These are phyloP conservation scores for Diaporthe ilicicola DNA, from an alignment of 2,329 filamentous ascomycete species.

Conservation along the genomic window DNA sequence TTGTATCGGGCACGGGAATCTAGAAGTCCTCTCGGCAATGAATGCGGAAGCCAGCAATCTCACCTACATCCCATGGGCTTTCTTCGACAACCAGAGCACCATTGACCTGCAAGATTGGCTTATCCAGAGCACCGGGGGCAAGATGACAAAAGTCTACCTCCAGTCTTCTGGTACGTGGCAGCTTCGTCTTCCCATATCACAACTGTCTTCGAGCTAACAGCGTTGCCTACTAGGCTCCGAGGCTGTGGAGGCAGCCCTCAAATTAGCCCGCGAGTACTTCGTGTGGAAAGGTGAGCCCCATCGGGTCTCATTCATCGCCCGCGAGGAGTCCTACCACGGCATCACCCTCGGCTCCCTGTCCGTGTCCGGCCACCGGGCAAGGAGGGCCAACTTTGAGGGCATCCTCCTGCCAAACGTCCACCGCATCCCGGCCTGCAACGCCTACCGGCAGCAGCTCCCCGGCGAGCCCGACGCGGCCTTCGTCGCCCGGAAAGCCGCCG, in stretches of 20 bases:
- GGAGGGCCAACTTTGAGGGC: conserved; percentile 65
- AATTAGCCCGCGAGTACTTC: conserved; percentile 73
- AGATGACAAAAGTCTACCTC: conserved; percentile 50
- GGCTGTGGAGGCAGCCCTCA: conserved; percentile 74
- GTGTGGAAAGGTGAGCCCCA: conserved; percentile 61
- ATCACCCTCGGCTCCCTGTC: conserved; percentile 71
- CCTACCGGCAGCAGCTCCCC: conserved; percentile 63
- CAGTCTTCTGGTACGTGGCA: conserved; percentile 42
- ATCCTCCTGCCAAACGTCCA: conserved; percentile 63
- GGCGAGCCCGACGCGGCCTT: conserved; percentile 64
- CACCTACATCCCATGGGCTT: conserved; percentile 46
- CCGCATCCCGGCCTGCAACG: conserved; percentile 69
- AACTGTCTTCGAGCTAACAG: not conserved
- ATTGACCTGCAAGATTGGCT: conserved; percentile 56
- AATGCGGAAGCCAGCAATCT: conserved; percentile 53
- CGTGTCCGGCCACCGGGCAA: conserved; percentile 66
- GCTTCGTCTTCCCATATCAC: not conserved
- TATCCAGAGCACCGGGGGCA: conserved; percentile 46
- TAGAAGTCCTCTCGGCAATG: conserved; percentile 68
- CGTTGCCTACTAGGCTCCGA: conserved; percentile 62
- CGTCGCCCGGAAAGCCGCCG: conserved; percentile 63
- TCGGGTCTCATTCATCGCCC: conserved; percentile 69
- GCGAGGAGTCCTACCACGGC: conserved; percentile 75
- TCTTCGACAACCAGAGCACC: conserved; percentile 62
- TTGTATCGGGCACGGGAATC: conserved; percentile 73